These are phyloP conservation scores for Argentina anserina DNA, from an alignment of 306 rosid species.

Conservation along the genomic window DNA sequence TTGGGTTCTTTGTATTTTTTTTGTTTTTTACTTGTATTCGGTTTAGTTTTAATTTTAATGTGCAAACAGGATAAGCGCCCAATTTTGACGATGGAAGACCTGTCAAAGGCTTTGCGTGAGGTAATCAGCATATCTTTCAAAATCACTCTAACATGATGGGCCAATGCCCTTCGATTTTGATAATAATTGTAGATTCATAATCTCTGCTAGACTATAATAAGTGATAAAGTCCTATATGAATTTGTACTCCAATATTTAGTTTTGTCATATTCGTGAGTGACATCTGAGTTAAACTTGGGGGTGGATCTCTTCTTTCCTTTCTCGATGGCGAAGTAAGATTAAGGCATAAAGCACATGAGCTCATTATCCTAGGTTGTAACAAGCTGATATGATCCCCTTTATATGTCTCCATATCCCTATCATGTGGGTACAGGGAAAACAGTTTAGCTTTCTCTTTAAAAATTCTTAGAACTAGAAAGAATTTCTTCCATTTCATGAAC, in stretches of 20 bases:
- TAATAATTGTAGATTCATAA: background rate
- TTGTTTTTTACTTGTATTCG: background rate
- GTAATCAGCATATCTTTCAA: constrained; percentile 27
- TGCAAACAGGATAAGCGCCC: constrained; percentile 76
- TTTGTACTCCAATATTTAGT: background rate
- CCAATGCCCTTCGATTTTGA: background rate
- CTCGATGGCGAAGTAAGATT: too few species aligned
- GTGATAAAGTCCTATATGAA: background rate
- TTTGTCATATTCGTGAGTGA: background rate
- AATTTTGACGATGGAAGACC: constrained; percentile 76
- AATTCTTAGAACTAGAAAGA: too few species aligned
- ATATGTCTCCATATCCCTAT: too few species aligned
- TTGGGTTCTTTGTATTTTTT: background rate
- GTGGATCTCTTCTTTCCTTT: too few species aligned
- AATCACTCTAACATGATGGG: background rate
- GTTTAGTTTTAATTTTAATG: constrained; percentile 17
- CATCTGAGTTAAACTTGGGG: too few species aligned
- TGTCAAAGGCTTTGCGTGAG: constrained; percentile 69
- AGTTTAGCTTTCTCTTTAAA: too few species aligned
- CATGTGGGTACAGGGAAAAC: too few species aligned
- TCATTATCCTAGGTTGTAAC: too few species aligned
- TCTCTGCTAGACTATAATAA: background rate
- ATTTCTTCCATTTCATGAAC: too few species aligned
- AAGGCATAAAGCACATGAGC: too few species aligned
- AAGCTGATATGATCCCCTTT: too few species aligned